These are phyloP conservation scores for Exophiala aquamarina DNA, from an alignment of 2,329 filamentous ascomycete genomes.

Conservation along the genomic window DNA sequence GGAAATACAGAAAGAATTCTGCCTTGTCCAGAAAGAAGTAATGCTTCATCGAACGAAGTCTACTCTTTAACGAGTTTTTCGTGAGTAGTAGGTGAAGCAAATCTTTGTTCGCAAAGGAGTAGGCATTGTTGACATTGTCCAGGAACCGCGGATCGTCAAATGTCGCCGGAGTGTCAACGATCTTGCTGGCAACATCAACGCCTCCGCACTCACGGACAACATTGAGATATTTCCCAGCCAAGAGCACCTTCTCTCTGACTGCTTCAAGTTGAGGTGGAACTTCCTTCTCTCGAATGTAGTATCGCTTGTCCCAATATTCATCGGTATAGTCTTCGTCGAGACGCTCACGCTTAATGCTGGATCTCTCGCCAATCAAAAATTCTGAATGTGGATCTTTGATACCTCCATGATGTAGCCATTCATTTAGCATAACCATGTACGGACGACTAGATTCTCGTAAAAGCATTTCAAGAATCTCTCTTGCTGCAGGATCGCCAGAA, in stretches of 20 bases:
- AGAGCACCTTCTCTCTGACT: conserved; percentile 89
- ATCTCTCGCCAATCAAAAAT: conserved; percentile 93
- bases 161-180: conserved; percentile 77
- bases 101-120: conserved; percentile 92
- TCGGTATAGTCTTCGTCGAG: conserved; percentile 97
- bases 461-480: conserved; percentile 75
- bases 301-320: conserved; percentile 98
- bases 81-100: conserved; percentile 88
- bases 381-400: conserved; percentile 93
- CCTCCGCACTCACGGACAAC: conserved; percentile 96
- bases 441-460: conserved; percentile 85
- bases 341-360: conserved; percentile 86
- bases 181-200: conserved; percentile 86
- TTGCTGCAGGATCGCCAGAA: conserved; percentile 88
- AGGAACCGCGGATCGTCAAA: conserved; percentile 91
- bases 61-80: conserved; percentile 83
- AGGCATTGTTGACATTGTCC: conserved; percentile 93
- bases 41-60: conserved; percentile 89
- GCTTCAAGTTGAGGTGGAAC: conserved; percentile 88
- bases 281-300: conserved; percentile 88
- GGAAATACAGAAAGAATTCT: conserved; percentile 97
- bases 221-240: conserved; percentile 97
- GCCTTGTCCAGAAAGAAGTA: conserved; percentile 99
- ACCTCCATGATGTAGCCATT: conserved; percentile 94
- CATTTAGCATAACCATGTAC: conserved; percentile 98